Evolutionary conservation across 176 grass and related monocot species (phyloP).

Genomic region (Oryza meyeriana): DNA sequence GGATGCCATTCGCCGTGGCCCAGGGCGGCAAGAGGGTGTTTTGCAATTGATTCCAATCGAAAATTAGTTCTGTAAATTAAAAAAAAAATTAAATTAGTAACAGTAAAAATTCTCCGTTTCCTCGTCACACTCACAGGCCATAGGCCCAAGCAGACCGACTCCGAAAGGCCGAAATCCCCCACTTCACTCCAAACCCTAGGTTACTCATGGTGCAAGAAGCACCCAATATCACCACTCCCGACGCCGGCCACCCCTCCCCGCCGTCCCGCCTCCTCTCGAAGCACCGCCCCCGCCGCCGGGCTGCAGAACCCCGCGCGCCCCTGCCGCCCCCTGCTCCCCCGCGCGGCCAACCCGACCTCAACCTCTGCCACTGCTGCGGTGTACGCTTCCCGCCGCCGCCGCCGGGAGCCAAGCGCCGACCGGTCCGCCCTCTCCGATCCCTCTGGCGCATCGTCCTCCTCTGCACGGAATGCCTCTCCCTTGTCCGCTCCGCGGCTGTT

Average conservation of each 20-base stretch:
- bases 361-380: constrained; percentile 58
- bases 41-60: too few species aligned
- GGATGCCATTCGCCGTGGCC: too few species aligned
- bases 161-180: not conserved
- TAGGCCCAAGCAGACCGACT: not conserved
- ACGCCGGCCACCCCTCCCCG: constrained; percentile 10
- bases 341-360: constrained; percentile 45
- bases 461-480: constrained; percentile 61
- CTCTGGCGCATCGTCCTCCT: constrained; percentile 78
- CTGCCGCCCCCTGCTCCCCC: constrained; percentile 4
- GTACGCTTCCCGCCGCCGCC: constrained; percentile 37
- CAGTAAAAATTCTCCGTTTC: too few species aligned
- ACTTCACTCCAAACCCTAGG: constrained; percentile 23
- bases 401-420: constrained; percentile 32
- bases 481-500: constrained; percentile 34
- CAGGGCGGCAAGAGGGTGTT: too few species aligned
- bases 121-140: too few species aligned
- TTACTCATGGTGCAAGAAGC: constrained; percentile 23
- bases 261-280: constrained; percentile 48
- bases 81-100: too few species aligned
- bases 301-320: constrained; percentile 1
- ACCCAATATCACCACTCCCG: not conserved
- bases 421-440: constrained; percentile 56
- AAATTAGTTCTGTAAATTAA: too few species aligned
- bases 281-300: constrained; percentile 39